Conservation (phyloP, 2,329 filamentous ascomycete genomes). For the Epichloe elymi region DNA sequence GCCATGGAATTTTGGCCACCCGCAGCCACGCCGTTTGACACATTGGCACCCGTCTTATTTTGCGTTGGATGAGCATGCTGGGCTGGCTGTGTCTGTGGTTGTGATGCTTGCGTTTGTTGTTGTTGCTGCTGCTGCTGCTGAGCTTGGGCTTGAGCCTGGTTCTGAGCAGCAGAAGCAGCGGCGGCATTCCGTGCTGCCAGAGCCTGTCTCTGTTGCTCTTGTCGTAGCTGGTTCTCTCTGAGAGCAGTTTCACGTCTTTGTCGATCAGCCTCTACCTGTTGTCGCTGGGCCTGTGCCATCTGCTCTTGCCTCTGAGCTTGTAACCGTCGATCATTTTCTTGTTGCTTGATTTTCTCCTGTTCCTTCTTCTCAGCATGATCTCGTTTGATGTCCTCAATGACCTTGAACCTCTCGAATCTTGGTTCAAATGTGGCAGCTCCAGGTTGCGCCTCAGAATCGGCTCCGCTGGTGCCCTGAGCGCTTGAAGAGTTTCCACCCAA, state of each 20-base stretch:
- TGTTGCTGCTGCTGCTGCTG: constrained; percentile 2
- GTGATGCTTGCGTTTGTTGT: background rate
- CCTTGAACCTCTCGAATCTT: constrained; percentile 83
- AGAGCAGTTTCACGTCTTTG: constrained; percentile 23
- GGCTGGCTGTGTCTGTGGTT: constrained; percentile 12
- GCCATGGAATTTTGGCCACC: constrained; percentile 21
- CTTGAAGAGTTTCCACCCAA: constrained; percentile 47
- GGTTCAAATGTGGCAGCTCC: constrained; percentile 66
- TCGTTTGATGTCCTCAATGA: constrained; percentile 70
- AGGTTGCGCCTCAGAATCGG: constrained; percentile 61
- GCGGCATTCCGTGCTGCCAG: constrained; percentile 16
- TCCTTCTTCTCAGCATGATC: constrained; percentile 66
- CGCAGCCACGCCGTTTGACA: constrained; percentile 24
- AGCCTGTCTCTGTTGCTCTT: constrained; percentile 23
- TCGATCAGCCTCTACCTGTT: constrained; percentile 31
- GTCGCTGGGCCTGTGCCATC: constrained; percentile 31
- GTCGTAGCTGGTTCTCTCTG: constrained; percentile 22
- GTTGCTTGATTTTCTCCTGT: constrained; percentile 58
- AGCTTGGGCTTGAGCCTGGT: constrained; percentile 10
- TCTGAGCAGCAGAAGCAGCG: constrained; percentile 15
- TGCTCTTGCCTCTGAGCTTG: constrained; percentile 31
- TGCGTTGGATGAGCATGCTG: constrained; percentile 23
- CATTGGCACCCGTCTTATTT: constrained; percentile 24
- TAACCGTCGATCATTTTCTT: constrained; percentile 43
- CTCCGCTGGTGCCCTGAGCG: constrained; percentile 41